These are phyloP conservation scores for Moricandia arvensis DNA, from an alignment of 345 rosid genomes.

Conservation along the genomic window DNA sequence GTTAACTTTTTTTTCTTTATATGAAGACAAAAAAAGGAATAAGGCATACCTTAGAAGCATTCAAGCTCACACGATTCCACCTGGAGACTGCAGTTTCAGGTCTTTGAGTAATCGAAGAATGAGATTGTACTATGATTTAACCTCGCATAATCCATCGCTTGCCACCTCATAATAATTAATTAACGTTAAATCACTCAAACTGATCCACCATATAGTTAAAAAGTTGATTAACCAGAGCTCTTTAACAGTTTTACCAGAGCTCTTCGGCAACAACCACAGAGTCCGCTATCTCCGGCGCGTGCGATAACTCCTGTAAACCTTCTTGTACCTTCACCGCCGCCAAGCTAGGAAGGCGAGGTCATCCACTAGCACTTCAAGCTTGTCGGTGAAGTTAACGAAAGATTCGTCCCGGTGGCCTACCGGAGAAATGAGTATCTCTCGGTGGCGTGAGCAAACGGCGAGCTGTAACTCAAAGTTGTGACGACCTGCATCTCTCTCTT, in stretches of 20 bases:
- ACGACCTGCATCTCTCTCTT: conserved; percentile 46
- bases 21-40: too few species aligned
- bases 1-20: too few species aligned
- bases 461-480: conserved; percentile 41
- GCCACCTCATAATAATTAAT: conserved; percentile 58
- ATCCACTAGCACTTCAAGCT: too few species aligned
- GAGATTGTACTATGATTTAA: conserved; percentile 75
- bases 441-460: conserved; percentile 38
- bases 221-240: conserved; percentile 57
- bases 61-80: conserved; percentile 71
- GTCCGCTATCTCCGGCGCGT: conserved; percentile 91
- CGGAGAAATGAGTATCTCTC: conserved; percentile 35
- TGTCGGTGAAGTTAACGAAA: neutral
- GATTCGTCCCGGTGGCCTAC: conserved; percentile 13
- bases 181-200: conserved; percentile 7
- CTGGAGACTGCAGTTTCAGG: conserved; percentile 72
- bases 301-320: conserved; percentile 83
- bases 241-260: conserved; percentile 77
- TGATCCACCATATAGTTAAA: neutral
- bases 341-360: too few species aligned
- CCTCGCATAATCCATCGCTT: conserved; percentile 72
- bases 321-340: conserved; percentile 83
- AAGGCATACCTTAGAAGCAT: conserved; percentile 71
- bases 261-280: conserved; percentile 85
- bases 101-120: conserved; percentile 61